A percentile compares a stretch with the other conserved stretches of the same genome.
These are phyloP conservation scores for Ceratonia siliqua DNA, from an alignment of 306 rosid species.

Conservation along the genomic window DNA sequence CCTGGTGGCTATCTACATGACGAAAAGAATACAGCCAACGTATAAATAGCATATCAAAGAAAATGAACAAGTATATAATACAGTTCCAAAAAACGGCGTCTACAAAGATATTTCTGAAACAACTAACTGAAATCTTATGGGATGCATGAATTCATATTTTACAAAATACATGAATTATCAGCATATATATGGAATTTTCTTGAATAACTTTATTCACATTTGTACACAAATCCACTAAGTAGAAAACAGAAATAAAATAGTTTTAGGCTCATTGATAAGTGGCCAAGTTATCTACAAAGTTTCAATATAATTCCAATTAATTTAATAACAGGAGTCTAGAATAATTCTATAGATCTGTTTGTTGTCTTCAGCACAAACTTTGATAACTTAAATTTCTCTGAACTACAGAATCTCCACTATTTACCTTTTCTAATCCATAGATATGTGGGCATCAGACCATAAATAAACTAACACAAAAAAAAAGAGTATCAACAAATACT, in stretches of 20 bases:
- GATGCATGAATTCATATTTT: neutral
- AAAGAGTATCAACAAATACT: neutral
- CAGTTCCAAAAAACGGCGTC: neutral
- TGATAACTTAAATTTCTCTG: neutral
- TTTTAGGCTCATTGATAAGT: neutral
- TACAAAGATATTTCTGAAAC: neutral
- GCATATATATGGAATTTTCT: neutral
- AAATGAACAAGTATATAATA: neutral
- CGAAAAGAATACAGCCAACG: conserved; percentile 18
- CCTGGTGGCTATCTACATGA: conserved; percentile 80
- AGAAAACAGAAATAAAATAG: neutral
- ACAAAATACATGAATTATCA: neutral
- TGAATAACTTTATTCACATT: neutral
- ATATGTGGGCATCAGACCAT: neutral
- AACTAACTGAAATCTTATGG: neutral
- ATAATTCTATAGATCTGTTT: neutral
- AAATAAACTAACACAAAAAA: neutral
- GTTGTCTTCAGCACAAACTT: neutral
- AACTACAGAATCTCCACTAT: neutral
- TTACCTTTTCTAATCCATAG: neutral
- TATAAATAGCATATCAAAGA: conserved; percentile 17
- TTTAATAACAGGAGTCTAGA: neutral
- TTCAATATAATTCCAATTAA: neutral
- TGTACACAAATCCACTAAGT: neutral
- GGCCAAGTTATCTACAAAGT: neutral